Conservation (phyloP, 768 basidiomycete species). For the Cytidiella melzeri region DNA sequence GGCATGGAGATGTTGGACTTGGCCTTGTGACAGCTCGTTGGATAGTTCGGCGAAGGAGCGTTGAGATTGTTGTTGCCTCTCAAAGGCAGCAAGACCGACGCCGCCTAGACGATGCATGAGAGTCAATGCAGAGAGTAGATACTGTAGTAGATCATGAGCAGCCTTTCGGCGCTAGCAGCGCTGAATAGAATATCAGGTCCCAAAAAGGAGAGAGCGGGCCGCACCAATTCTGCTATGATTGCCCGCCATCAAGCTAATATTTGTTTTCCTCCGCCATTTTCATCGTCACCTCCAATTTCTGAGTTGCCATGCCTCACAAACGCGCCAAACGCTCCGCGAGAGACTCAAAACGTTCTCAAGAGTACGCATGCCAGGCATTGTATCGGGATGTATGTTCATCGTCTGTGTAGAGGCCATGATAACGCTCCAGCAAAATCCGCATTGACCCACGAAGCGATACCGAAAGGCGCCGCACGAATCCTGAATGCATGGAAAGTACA, state of each 20-base stretch:
- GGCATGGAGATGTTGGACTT: constrained; percentile 71
- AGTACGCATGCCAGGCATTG: constrained; percentile 14
- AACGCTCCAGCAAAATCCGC: constrained; percentile 16
- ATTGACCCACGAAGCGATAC: constrained; percentile 50
- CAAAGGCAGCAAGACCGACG: constrained; percentile 84
- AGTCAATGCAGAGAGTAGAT: no score
- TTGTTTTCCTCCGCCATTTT: neutral
- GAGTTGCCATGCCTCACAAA: constrained; percentile 35
- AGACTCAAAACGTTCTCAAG: constrained; percentile 23
- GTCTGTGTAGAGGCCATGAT: constrained; percentile 18
- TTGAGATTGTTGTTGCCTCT: constrained; percentile 77
- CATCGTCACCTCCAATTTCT: no score
- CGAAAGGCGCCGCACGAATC: constrained; percentile 62
- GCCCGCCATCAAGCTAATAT: neutral
- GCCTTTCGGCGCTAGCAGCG: no score
- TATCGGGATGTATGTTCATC: neutral
- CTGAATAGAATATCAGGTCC: no score
- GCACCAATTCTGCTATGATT: neutral
- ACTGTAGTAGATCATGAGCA: no score
- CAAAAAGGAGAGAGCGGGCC: no score
- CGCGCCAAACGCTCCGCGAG: constrained; percentile 28
- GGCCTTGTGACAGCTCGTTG: constrained; percentile 63
- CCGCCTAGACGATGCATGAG: constrained; percentile 74
- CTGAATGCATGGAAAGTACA: constrained; percentile 57
- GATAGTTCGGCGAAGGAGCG: constrained; percentile 82